phyloP scores from a whole-genome alignment of 2,329 filamentous ascomycete species.

The Penicillium brasilianum region DNA sequence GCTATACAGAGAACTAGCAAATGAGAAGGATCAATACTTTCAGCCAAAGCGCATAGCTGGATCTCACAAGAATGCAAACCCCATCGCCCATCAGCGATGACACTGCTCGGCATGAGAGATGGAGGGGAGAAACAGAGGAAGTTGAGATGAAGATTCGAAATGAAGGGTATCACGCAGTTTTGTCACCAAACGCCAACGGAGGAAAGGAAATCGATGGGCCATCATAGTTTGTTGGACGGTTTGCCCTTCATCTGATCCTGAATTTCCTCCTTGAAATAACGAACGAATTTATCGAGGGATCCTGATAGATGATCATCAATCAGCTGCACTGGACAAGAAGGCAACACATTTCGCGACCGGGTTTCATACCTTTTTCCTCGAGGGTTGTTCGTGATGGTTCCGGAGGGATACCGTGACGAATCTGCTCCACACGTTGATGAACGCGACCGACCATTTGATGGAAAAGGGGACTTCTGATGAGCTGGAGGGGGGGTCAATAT shows the following conservation, averaged over 20 bases:
- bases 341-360: background rate
- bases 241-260: constrained; percentile 49
- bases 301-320: constrained; percentile 24
- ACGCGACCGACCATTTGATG: constrained; percentile 51
- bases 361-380: constrained; percentile 40
- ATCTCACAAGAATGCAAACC: constrained; percentile 28
- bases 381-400: constrained; percentile 51
- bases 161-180: constrained; percentile 28
- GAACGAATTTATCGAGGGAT: constrained; percentile 40
- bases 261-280: constrained; percentile 50
- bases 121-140: background rate
- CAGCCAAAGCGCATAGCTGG: constrained; percentile 34
- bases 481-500: constrained; percentile 34
- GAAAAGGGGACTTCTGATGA: constrained; percentile 51
- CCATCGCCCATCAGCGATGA: constrained; percentile 29
- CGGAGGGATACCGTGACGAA: constrained; percentile 49
- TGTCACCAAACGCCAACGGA: constrained; percentile 18
- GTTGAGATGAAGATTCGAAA: constrained; percentile 9
- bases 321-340: background rate
- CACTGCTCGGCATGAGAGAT: background rate
- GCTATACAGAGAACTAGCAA: constrained; percentile 21
- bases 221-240: constrained; percentile 38
- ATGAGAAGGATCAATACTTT: constrained; percentile 28
- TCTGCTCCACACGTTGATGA: constrained; percentile 48
- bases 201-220: background rate